Conservation (phyloP, 2,329 filamentous ascomycete species). For the Colletotrichum camelliae region DNA sequence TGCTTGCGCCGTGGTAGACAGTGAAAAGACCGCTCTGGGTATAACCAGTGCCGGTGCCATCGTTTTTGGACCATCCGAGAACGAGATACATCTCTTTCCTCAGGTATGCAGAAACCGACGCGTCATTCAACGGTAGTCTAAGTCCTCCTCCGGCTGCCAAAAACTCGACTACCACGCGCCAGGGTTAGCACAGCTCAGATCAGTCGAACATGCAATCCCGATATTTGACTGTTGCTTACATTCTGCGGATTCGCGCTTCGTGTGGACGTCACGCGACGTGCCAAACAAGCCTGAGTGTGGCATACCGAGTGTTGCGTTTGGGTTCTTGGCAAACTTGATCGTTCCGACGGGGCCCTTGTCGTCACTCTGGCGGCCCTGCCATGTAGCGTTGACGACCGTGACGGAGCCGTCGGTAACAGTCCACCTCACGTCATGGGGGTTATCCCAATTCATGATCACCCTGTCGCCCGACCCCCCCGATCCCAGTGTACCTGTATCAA, state of each 20-base stretch:
- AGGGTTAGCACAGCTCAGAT: not conserved
- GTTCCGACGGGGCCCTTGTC: not conserved
- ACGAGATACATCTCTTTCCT: not conserved
- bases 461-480: not conserved
- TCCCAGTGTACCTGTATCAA: not conserved
- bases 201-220: not conserved
- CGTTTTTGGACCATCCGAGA: not conserved
- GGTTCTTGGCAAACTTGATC: not conserved
- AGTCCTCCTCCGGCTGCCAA: not conserved
- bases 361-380: not conserved
- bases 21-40: conserved; percentile 4
- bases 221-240: not conserved
- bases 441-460: not conserved
- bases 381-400: not conserved
- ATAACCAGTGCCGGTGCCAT: not conserved
- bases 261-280: not conserved
- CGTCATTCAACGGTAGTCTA: not conserved
- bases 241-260: not conserved
- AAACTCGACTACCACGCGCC: not conserved
- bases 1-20: not conserved
- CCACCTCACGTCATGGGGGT: not conserved
- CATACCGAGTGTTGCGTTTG: not conserved
- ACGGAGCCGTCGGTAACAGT: not conserved
- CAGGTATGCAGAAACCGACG: not conserved
- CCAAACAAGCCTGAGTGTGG: not conserved